These are phyloP conservation scores for Irpex rosettiformis DNA, from an alignment of 1,284 basidiomycete genomes.

Conservation along the genomic window DNA sequence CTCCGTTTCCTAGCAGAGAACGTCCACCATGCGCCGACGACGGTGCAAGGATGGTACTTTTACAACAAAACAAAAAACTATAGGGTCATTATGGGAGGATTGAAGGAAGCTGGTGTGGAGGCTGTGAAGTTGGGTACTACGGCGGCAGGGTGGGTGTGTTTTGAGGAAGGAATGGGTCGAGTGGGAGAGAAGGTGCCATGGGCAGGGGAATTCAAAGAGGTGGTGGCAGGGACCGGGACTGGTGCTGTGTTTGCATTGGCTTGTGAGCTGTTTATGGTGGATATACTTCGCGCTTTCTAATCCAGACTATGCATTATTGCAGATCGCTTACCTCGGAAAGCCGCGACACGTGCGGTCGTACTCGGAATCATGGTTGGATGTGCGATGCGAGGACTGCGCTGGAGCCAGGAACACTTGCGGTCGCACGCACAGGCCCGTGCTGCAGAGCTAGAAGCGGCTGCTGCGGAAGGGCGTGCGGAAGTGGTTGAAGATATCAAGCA, in stretches of 20 bases:
- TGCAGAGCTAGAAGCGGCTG: slow-evolving; percentile 18
- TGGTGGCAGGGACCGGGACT: slow-evolving; percentile 64
- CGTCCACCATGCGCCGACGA: slow-evolving; percentile 73
- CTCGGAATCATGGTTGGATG: slow-evolving; percentile 54
- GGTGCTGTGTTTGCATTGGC: slow-evolving; percentile 53
- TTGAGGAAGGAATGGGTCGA: slow-evolving; percentile 59
- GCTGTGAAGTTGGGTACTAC: slow-evolving; percentile 53
- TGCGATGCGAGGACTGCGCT: slow-evolving; percentile 49
- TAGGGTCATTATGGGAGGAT: slow-evolving; percentile 68
- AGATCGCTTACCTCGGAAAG: slow-evolving; percentile 62
- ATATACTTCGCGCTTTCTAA: slow-evolving; percentile 1
- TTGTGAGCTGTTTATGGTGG: slow-evolving; percentile 58
- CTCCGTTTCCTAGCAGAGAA: slow-evolving; percentile 54
- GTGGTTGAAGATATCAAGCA: slow-evolving; percentile 10
- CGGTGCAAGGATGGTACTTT: slow-evolving; percentile 85
- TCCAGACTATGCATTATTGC: slow-evolving; percentile 15
- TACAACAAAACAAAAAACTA: slow-evolving; percentile 94
- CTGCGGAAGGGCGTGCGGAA: slow-evolving; percentile 18
- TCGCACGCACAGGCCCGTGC: slow-evolving; percentile 22
- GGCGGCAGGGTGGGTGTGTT: slow-evolving; percentile 59
- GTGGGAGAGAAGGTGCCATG: slow-evolving; percentile 13
- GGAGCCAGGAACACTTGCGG: slow-evolving; percentile 37
- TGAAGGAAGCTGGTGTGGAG: slow-evolving; percentile 62
- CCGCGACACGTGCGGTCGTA: slow-evolving; percentile 43
- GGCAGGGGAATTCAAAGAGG: slow-evolving; percentile 48